A percentile compares a stretch with the other conserved stretches of the same genome.
These are phyloP conservation scores for Colletotrichum sp. DNA, from an alignment of 2,329 filamentous ascomycete species.

Conservation along the genomic window DNA sequence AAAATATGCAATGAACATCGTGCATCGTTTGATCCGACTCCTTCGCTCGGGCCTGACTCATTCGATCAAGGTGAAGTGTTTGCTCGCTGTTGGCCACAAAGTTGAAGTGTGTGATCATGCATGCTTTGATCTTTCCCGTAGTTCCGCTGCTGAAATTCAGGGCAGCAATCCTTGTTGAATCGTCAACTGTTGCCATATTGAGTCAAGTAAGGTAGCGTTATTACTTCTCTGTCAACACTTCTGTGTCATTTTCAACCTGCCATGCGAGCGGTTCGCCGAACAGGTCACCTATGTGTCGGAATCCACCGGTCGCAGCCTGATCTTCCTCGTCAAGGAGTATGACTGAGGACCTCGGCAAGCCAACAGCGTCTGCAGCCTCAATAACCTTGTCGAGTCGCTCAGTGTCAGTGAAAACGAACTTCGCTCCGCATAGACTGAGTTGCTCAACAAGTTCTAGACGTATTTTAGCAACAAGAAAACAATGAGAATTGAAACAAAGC, in stretches of 20 bases:
- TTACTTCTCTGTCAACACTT: background rate
- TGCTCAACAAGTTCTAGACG: background rate
- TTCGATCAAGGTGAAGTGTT: background rate
- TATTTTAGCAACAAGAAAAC: background rate
- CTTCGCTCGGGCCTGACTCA: background rate
- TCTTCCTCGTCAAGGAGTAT: background rate
- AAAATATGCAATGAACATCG: background rate
- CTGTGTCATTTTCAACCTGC: background rate
- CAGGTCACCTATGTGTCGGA: background rate
- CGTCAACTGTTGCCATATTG: background rate
- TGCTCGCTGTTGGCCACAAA: background rate
- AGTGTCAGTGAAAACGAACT: background rate
- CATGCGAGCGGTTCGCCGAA: background rate
- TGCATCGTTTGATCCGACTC: background rate
- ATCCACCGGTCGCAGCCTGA: background rate
- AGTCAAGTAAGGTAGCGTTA: background rate
- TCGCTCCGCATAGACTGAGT: background rate
- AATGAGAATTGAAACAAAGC: background rate
- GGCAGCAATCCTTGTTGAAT: background rate
- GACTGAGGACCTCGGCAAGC: background rate
- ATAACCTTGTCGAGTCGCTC: background rate
- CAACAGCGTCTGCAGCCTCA: background rate
- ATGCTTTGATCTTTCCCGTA: background rate
- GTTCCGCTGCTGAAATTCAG: background rate
- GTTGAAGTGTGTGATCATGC: background rate